Percentiles rank a stretch among this genome's conserved stretches.
These are phyloP conservation scores for Melastoma candidum DNA, from an alignment of 441 rosid species.

Conservation along the genomic window DNA sequence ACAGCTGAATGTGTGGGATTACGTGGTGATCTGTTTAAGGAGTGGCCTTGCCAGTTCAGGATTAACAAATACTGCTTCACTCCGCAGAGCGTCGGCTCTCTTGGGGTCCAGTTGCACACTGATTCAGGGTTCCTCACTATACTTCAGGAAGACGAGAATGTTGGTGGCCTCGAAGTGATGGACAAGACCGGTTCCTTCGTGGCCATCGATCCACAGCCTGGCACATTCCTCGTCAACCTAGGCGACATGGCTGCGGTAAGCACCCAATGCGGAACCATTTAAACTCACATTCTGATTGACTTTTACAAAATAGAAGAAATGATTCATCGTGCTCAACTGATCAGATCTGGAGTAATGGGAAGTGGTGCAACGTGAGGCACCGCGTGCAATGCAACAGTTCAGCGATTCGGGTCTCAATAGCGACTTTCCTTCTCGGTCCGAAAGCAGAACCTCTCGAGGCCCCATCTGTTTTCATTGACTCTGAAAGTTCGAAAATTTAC, in stretches of 20 bases:
- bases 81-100: conserved; percentile 48
- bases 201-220: conserved; percentile 47
- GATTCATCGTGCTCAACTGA: background rate
- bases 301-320: background rate
- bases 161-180: conserved; percentile 79
- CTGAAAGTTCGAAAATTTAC: background rate
- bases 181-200: conserved; percentile 35
- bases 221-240: conserved; percentile 71
- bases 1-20: conserved; percentile 46
- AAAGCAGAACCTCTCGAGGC: background rate
- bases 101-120: conserved; percentile 76
- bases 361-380: background rate
- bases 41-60: conserved; percentile 74
- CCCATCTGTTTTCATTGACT: background rate
- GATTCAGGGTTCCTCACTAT: conserved; percentile 75
- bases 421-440: background rate
- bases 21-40: conserved; percentile 23
- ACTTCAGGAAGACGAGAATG: conserved; percentile 77
- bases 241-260: conserved; percentile 65
- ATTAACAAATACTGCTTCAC: conserved; percentile 77
- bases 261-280: background rate
- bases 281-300: background rate
- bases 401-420: background rate
- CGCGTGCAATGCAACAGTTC: background rate
- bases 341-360: background rate